Evolutionary conservation across 2,329 filamentous ascomycete species (phyloP).

Genomic region (Pyrenochaeta sp.): DNA sequence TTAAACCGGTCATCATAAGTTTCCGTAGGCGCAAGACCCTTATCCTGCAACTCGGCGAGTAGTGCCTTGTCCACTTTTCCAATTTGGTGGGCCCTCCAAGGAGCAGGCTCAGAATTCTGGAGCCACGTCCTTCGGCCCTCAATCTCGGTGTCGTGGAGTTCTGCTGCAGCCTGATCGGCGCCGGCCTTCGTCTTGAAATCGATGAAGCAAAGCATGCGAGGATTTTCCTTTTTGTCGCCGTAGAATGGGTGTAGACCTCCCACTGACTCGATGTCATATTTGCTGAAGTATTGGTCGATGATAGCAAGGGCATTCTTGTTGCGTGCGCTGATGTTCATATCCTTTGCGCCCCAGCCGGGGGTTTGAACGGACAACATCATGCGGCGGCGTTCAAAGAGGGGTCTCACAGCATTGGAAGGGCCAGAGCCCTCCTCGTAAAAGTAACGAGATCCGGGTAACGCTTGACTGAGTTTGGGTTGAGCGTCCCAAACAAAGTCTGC

Average conservation of each 20-base stretch:
- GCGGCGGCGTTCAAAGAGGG: conserved; percentile 32
- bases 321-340: background rate
- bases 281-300: conserved; percentile 16
- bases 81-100: conserved; percentile 24
- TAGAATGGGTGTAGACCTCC: conserved; percentile 15
- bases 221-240: conserved; percentile 10
- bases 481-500: conserved; percentile 19
- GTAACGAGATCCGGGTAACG: background rate
- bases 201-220: conserved; percentile 24
- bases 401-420: conserved; percentile 16
- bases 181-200: conserved; percentile 36
- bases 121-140: conserved; percentile 20
- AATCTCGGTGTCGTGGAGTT: conserved; percentile 22
- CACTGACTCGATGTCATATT: conserved; percentile 29
- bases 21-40: conserved; percentile 18
- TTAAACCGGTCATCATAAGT: conserved; percentile 22
- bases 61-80: conserved; percentile 16
- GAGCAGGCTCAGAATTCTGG: background rate
- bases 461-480: background rate
- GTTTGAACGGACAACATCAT: conserved; percentile 21
- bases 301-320: conserved; percentile 9
- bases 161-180: conserved; percentile 24
- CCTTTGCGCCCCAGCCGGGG: conserved; percentile 26
- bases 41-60: conserved; percentile 25
- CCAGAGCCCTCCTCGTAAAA: conserved; percentile 18